Percentiles rank a stretch among this genome's conserved stretches.
These are phyloP conservation scores for Arthroderma sp. DNA, from an alignment of 2,329 filamentous ascomycete genomes.

Conservation along the genomic window DNA sequence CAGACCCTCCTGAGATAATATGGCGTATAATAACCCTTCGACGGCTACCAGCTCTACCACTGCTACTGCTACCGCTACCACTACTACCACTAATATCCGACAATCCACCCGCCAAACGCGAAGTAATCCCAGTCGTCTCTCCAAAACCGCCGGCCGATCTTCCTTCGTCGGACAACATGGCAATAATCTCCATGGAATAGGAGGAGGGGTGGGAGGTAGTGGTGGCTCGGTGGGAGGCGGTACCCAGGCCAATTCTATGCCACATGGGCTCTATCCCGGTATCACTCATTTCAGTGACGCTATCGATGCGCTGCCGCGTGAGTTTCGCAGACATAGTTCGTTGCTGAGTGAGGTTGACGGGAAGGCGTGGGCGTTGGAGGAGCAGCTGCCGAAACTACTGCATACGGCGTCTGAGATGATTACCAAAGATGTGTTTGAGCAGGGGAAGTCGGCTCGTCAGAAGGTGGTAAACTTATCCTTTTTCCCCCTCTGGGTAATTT, in stretches of 20 bases:
- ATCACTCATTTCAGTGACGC: conserved; percentile 75
- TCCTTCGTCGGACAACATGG: conserved; percentile 19
- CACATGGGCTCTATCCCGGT: conserved; percentile 48
- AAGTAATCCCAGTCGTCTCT: conserved; percentile 37
- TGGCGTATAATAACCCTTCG: too few species aligned
- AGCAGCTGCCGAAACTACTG: conserved; percentile 64
- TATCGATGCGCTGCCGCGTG: conserved; percentile 81
- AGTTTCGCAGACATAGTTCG: conserved; percentile 90
- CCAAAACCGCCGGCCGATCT: conserved; percentile 30
- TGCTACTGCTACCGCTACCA: background rate
- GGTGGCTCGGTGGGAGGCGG: background rate
- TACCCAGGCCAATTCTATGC: conserved; percentile 18
- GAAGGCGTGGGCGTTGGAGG: conserved; percentile 81
- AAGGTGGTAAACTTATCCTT: conserved; percentile 2
- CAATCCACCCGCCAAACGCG: conserved; percentile 34
- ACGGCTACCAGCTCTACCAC: too few species aligned
- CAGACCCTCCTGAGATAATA: too few species aligned
- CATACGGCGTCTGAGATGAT: conserved; percentile 27
- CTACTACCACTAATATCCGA: conserved; percentile 19
- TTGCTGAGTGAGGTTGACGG: conserved; percentile 95
- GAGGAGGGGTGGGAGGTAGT: background rate
- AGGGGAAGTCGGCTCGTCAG: conserved; percentile 7
- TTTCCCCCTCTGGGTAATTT: background rate
- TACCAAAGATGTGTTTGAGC: conserved; percentile 3
- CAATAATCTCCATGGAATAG: background rate